Evolutionary conservation across 78 protist species (phyloP), one percentile per base, ranked within the genome.

Genomic region (Corallochytrium limacisporum): DNA sequence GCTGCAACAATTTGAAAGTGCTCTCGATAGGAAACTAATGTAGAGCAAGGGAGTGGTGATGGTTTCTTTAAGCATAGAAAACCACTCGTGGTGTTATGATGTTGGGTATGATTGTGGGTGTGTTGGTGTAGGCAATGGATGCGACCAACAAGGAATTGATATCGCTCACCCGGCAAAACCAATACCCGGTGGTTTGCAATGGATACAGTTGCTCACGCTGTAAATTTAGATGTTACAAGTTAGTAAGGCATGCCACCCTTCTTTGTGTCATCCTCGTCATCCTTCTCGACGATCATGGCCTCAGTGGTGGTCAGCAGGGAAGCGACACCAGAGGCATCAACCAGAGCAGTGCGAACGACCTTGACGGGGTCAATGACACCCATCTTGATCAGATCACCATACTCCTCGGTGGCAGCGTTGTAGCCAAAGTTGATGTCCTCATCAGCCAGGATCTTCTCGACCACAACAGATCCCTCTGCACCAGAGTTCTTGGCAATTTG

Each of bases 351-450:
- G 40, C 91, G 59, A 46, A 93, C 95, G 5, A 93, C 99, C 91
- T 94, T 96, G 65, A 92, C 84, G 39, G 99, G 99, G 86, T 96
- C 99, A 72, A 96, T 83, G 80, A 96, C 87, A 33, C 99, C 99
- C 39, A 83, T 79, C 51, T 57, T 26, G 50, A 91, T 22, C 95
- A 96, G 78, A 82, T 96, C 81, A 70, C 57, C 78, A 74, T 82
- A 92, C 69, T 78, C 39, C 67, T 74, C 87, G 28, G 55, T 82
- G 26, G 72, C 76, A 6, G 96, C 95, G 53, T 95, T 50, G 88
- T 43, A 95, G 48, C 99, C 97, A 36, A 53, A 37, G 40, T 50
- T 71, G 49, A 6, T 54, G 51, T 85, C 87, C 22, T 47, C 31
- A 48, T 47, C 29, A 16, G 65, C 75, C 47, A 90, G 68, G n/a